These are phyloP conservation scores for Yamadazyma kitorensis DNA, from an alignment of 805 yeast genomes.

Conservation along the genomic window DNA sequence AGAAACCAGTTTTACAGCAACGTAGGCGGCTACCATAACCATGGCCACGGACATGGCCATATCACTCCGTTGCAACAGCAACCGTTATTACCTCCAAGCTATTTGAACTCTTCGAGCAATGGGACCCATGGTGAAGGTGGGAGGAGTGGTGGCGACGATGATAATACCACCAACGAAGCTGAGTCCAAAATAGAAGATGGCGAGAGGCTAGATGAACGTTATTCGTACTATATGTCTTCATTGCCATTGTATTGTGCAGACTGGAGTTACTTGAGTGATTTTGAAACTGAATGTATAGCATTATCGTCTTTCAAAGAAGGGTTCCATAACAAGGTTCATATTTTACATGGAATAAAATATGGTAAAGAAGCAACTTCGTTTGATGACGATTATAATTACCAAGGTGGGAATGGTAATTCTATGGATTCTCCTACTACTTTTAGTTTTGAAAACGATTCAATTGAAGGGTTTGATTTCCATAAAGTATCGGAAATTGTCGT, in stretches of 20 bases:
- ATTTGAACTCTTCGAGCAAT: background rate
- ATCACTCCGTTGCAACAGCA: constrained; percentile 1
- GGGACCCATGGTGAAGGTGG: background rate
- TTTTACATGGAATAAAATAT: constrained; percentile 34
- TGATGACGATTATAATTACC: constrained; percentile 16
- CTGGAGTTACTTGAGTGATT: constrained; percentile 25
- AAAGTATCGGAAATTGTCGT: constrained; percentile 51
- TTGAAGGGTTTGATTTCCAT: constrained; percentile 40
- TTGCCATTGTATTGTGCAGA: constrained; percentile 34
- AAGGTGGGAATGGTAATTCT: too few relatives aligned
- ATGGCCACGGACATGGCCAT: background rate
- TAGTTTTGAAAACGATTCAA: constrained; percentile 9
- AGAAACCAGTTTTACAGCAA: constrained; percentile 9
- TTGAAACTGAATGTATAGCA: constrained; percentile 51
- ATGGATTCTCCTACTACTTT: constrained; percentile 9
- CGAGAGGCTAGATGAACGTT: constrained; percentile 13
- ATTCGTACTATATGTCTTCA: constrained; percentile 25
- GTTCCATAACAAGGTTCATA: constrained; percentile 59
- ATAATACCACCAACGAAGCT: background rate
- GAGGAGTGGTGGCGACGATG: constrained; percentile 2
- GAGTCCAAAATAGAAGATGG: constrained; percentile 3
- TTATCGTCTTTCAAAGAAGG: constrained; percentile 83
- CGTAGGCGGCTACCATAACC: constrained; percentile 1
- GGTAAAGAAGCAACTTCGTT: constrained; percentile 20
- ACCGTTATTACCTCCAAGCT: constrained; percentile 14